Evolutionary conservation across 768 basidiomycete species (phyloP), one percentile per base, ranked within the genome.

Genomic region (Boletus rubescentipes): DNA sequence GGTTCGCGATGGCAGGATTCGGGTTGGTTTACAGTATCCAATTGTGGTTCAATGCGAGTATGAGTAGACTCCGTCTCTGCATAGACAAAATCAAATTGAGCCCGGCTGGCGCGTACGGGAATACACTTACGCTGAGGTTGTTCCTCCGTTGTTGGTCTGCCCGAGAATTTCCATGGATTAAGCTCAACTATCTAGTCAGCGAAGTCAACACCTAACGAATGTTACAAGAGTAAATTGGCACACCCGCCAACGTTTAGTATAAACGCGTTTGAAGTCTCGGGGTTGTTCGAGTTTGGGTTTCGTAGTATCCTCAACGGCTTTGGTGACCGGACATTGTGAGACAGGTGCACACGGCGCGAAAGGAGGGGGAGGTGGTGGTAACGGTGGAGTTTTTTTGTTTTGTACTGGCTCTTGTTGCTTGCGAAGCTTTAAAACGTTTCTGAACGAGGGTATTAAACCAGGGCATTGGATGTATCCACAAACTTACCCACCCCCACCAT

Each of bases 401-500:
- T 60, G 61, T 9, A 2, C 42, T 18, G 15, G 34, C 38, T 62
- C 55, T 41, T 68, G 68, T 52, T 73, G 66, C 56, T 78, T 80
- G 53, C 71, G 70, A 35, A 80, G 60, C 71, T 77, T 84, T 39
- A 79, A 65, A 26, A 77, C 55, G 54, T 80, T 79, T 30, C 77
- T 80, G 47, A 30, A 30, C 15, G 47, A 45, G 32, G 23, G 9
- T 12, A 36, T 59, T 47, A 46, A 49, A 37, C 29, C 38, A 42
- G 0, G 29, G 51, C 46, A 23, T 9, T 12, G 58, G 54, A 51
- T 12, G 20, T 39, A 45, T 29, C 21, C 40, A 12, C 35, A 40
- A 34, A 75, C 82, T 68, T 64, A 87, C 86, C 85, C 85, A 57
- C 75, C 82, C 41, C 85, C 83, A 34, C 84, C 85, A 35, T 77